Evolutionary conservation across 139 green algal genomes (phyloP), one percentile per base, ranked within the genome.

Genomic region (Yamagishiella unicocca): DNA sequence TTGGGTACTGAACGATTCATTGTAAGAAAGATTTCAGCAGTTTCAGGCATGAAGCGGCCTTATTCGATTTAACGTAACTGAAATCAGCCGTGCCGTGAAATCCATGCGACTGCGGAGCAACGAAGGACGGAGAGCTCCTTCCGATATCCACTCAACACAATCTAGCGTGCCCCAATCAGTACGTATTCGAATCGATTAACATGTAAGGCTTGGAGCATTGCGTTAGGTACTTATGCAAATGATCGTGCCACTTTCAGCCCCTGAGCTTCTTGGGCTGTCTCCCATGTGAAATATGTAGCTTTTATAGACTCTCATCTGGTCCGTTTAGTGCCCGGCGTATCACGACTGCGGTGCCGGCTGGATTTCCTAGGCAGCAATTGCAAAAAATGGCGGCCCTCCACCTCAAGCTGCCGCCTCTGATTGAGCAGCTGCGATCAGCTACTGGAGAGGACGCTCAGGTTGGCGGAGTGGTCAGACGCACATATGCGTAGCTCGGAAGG

Each of bases 391-490:
- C 79, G 43, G 61, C 61, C 2, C n/a, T 75, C 40, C 31, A 62
- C 12, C 17, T 75, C 17, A 62, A 37, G 58, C 66, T 85, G 1
- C 79, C 79, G 8, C 40, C 79, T 4, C 9, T 85, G 5, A 76
- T 85, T 25, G 79, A 85, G 31, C 61, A 45, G n/a, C 42, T 85
- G 21, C 38, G 42, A 19, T 38, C 38, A 38, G 79, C 79, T 66
- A 37, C 42, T 24, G 79, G 42, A 8, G 79, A 75, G 42, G 79
- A 75, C 37, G 79, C 79, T 46, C 62, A 75, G 79, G 79, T 85
- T 2, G 0, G 55, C 29, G 8, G 1, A 21, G 19, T 54, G 6
- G 58, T 24, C 58, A 58, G 50, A 17, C 12, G 50, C 50, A 12
- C 50, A 58, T 58, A 17, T 17, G 17, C 50, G 50, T 12, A 58